Percentiles rank a stretch among this genome's conserved stretches.
Evolutionary conservation across 345 rosid species (phyloP).

Genomic region (Salix brachista): DNA sequence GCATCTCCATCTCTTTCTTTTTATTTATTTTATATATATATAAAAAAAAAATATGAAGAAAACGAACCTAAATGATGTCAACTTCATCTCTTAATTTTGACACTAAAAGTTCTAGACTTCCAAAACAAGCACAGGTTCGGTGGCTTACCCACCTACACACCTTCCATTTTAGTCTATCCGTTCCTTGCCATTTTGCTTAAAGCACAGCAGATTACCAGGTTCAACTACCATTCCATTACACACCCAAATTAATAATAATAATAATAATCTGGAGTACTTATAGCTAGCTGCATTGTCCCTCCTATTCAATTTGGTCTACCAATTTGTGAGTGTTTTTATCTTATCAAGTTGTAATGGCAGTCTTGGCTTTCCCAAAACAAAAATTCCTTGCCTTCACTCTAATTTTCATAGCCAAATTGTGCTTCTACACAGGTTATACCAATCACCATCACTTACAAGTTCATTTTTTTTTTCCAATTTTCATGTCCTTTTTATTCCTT

Average conservation of each 20-base stretch:
- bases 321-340: background rate
- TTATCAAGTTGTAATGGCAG: slow-evolving; percentile 2
- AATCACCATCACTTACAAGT: background rate
- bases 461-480: background rate
- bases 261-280: background rate
- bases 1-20: slow-evolving; percentile 47
- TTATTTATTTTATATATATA: too few relatives aligned
- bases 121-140: background rate
- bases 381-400: background rate
- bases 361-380: background rate
- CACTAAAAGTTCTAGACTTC: background rate
- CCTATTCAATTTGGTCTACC: too few relatives aligned
- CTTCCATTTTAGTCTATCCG: background rate
- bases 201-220: background rate
- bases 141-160: background rate
- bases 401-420: slow-evolving; percentile 8
- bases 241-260: too few relatives aligned
- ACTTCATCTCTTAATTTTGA: too few relatives aligned
- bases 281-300: background rate
- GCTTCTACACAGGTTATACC: slow-evolving; percentile 15
- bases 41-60: too few relatives aligned
- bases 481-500: background rate
- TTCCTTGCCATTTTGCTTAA: background rate
- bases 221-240: background rate
- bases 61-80: too few relatives aligned